Conservation (phyloP, 176 grass and related monocot genomes). For the Oryza coarctata region DNA sequence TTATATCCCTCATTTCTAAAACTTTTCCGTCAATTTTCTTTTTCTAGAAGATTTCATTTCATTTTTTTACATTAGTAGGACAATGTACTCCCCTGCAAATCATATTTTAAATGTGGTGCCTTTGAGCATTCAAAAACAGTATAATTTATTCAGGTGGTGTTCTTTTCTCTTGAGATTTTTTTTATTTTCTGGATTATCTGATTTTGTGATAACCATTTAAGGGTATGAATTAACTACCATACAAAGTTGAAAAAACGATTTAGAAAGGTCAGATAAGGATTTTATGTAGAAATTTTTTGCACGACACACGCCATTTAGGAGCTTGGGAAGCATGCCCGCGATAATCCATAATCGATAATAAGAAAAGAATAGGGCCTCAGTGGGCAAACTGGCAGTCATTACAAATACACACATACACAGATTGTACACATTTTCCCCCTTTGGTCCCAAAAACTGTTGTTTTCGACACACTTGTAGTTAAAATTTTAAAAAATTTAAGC, state of each 20-base stretch:
- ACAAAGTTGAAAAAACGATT: no score
- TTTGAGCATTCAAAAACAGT: background rate
- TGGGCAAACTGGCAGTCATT: background rate
- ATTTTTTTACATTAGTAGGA: background rate
- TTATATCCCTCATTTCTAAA: slow-evolving; percentile 10
- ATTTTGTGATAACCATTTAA: no score
- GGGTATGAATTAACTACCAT: no score
- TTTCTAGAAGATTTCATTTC: background rate
- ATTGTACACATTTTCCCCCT: background rate
- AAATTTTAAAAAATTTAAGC: background rate
- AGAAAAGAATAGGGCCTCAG: no score
- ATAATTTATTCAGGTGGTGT: background rate
- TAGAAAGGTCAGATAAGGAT: no score
- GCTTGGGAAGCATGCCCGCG: no score
- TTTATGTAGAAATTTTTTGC: no score
- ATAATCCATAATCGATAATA: no score
- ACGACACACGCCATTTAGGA: no score
- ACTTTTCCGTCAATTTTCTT: background rate
- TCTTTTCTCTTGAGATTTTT: no score
- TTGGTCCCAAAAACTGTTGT: background rate
- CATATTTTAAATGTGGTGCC: background rate
- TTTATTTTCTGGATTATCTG: no score
- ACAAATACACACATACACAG: background rate
- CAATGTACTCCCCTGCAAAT: background rate
- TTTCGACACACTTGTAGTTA: background rate